These are phyloP conservation scores for Knufia fluminis DNA, from an alignment of 2,329 filamentous ascomycete genomes.

Conservation along the genomic window DNA sequence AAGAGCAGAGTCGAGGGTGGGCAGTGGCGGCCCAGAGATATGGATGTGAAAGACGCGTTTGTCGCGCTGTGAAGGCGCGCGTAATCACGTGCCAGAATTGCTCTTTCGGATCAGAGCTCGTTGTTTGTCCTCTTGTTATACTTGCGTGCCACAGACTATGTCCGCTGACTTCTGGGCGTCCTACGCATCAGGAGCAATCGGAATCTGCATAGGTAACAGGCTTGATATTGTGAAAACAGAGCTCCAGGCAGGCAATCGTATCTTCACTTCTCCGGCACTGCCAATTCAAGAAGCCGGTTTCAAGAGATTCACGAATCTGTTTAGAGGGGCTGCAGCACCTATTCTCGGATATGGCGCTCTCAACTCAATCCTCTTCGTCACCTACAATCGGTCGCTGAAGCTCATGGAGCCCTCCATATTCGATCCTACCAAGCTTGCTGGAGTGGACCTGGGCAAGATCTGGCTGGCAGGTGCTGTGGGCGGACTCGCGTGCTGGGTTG, in stretches of 20 bases:
- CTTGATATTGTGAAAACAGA: slow-evolving; percentile 72
- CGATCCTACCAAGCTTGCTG: slow-evolving; percentile 35
- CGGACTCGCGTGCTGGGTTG: slow-evolving; percentile 73
- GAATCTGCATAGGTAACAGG: slow-evolving; percentile 83
- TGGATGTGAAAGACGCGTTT: background rate
- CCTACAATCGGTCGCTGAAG: slow-evolving; percentile 75
- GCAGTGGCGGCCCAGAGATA: background rate
- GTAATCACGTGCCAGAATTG: slow-evolving; percentile 13
- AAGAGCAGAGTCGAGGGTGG: background rate
- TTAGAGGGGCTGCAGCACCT: slow-evolving; percentile 66
- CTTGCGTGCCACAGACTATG: slow-evolving; percentile 41
- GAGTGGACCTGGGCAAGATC: slow-evolving; percentile 52
- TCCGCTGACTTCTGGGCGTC: slow-evolving; percentile 90
- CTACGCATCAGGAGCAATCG: slow-evolving; percentile 75
- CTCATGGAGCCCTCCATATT: slow-evolving; percentile 42
- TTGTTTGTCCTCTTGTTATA: background rate
- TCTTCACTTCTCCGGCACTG: slow-evolving; percentile 13
- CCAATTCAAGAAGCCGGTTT: slow-evolving; percentile 6
- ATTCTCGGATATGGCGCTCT: slow-evolving; percentile 83
- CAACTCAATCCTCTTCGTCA: slow-evolving; percentile 81
- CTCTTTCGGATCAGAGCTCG: too few species aligned
- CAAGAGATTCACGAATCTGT: slow-evolving; percentile 15
- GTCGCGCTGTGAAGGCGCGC: background rate
- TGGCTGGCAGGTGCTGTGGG: slow-evolving; percentile 74
- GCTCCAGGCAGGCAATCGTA: slow-evolving; percentile 55